phyloP scores from a whole-genome alignment of 2,329 filamentous ascomycete genomes.

The Hymenotorrendiella dingleyae region DNA sequence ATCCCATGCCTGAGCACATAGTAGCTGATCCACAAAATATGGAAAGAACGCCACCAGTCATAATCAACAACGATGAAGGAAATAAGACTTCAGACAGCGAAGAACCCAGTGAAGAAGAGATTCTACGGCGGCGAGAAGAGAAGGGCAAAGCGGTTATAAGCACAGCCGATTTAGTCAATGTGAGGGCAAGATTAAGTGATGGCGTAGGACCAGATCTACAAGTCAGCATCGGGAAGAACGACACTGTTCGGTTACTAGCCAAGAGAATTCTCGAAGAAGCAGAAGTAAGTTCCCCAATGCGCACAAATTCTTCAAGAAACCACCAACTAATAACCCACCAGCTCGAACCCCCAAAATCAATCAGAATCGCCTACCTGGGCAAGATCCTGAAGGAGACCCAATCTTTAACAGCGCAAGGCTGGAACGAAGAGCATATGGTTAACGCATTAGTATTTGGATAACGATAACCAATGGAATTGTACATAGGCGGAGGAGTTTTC shows the following conservation, averaged over 20 bases:
- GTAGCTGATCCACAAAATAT: constrained; percentile 62
- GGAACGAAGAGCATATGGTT: constrained; percentile 68
- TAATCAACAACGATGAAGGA: constrained; percentile 29
- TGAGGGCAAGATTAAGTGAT: constrained; percentile 25
- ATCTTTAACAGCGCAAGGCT: constrained; percentile 64
- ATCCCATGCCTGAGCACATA: constrained; percentile 61
- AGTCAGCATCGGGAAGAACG: constrained; percentile 49
- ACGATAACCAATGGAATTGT: too few species aligned
- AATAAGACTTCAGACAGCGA: constrained; percentile 23
- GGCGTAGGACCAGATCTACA: constrained; percentile 56
- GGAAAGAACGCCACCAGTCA: constrained; percentile 18
- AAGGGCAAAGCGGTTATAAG: constrained; percentile 33
- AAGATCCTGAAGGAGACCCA: constrained; percentile 67
- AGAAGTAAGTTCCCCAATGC: constrained; percentile 43
- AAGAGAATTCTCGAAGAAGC: constrained; percentile 58
- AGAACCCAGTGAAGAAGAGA: constrained; percentile 35
- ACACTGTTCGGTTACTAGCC: constrained; percentile 59
- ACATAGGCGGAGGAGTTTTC: too few species aligned
- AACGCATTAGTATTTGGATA: constrained; percentile 59
- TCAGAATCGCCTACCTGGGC: constrained; percentile 76
- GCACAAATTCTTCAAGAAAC: background rate
- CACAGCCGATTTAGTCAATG: constrained; percentile 20
- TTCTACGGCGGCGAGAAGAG: constrained; percentile 40
- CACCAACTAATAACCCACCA: constrained; percentile 9
- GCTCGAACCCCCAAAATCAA: constrained; percentile 51